These are phyloP conservation scores for Buddleja alternifolia DNA, from an alignment of 257 asterid genomes.

Conservation along the genomic window DNA sequence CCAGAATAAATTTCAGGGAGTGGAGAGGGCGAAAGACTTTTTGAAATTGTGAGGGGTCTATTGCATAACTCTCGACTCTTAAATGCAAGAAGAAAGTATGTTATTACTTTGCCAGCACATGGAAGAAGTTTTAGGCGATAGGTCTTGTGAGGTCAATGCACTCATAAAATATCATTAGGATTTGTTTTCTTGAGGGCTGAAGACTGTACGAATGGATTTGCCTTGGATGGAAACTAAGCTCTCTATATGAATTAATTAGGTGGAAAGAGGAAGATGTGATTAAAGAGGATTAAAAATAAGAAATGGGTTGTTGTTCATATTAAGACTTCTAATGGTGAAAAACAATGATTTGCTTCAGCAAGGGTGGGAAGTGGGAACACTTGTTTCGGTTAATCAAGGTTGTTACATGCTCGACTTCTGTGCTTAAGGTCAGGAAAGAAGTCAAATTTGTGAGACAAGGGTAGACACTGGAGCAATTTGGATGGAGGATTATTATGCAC, in stretches of 20 bases:
- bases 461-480: neutral
- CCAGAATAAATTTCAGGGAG: too few species aligned
- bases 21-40: too few species aligned
- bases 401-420: neutral
- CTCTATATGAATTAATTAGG: neutral
- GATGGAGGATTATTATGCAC: neutral
- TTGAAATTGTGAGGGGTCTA: too few species aligned
- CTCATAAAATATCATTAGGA: neutral
- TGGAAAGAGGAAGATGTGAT: constrained; percentile 1
- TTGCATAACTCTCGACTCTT: too few species aligned
- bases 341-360: neutral
- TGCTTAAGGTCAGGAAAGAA: neutral
- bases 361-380: neutral
- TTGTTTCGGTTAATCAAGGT: neutral
- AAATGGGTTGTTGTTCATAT: neutral
- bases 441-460: neutral
- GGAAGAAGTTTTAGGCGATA: neutral
- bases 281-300: neutral
- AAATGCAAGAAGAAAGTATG: too few species aligned
- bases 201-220: neutral
- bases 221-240: neutral
- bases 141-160: neutral
- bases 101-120: too few species aligned
- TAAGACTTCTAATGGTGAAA: neutral
- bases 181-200: neutral